phyloP scores from a whole-genome alignment of 2,329 filamentous ascomycete species.

The Fusarium napiforme region DNA sequence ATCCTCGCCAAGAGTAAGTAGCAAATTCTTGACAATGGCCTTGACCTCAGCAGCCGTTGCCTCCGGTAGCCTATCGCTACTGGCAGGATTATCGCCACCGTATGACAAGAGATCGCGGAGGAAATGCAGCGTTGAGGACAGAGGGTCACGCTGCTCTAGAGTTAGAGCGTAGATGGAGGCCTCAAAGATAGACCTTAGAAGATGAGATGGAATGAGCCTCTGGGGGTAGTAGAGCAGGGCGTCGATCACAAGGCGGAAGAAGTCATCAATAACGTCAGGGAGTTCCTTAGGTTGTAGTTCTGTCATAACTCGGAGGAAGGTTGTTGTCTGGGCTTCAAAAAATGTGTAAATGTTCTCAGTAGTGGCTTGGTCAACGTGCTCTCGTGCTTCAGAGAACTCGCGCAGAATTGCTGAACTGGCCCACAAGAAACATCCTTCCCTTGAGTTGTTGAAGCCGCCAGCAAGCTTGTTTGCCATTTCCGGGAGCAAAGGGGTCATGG shows the following conservation, averaged over 20 bases:
- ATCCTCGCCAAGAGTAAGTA: conserved; percentile 76
- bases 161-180: conserved; percentile 88
- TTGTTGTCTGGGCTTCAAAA: conserved; percentile 92
- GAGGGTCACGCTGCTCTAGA: conserved; percentile 89
- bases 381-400: conserved; percentile 92
- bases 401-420: conserved; percentile 93
- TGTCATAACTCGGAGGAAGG: conserved; percentile 88
- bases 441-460: conserved; percentile 83
- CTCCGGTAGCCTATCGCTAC: conserved; percentile 65
- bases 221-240: conserved; percentile 93
- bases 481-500: conserved; percentile 85
- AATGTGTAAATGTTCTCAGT: conserved; percentile 91
- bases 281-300: conserved; percentile 80
- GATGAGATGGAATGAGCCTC: conserved; percentile 80
- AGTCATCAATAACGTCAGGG: conserved; percentile 90
- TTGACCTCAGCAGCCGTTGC: conserved; percentile 76
- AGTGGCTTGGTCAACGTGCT: conserved; percentile 83
- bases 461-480: conserved; percentile 90
- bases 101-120: conserved; percentile 91
- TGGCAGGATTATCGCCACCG: conserved; percentile 78
- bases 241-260: conserved; percentile 92
- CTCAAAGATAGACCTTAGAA: conserved; percentile 85
- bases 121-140: conserved; percentile 93
- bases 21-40: conserved; percentile 76
- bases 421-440: conserved; percentile 98